A percentile compares a stretch with the other conserved stretches of the same genome.
These are phyloP conservation scores for Aureobasidium pullulans DNA, from an alignment of 2,329 filamentous ascomycete species.

Conservation along the genomic window DNA sequence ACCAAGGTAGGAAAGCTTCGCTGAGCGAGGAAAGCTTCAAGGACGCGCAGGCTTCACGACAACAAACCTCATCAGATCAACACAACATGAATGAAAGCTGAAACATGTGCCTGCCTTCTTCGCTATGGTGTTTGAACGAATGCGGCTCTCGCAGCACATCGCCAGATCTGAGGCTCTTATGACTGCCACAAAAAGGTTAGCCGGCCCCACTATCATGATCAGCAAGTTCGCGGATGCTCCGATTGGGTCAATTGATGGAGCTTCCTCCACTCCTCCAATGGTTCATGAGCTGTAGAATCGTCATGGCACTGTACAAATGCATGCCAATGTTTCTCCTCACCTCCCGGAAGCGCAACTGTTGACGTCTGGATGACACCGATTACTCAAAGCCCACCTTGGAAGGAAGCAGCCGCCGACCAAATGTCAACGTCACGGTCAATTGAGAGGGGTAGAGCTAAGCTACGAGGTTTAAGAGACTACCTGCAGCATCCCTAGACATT, in stretches of 20 bases:
- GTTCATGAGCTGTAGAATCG: conserved; percentile 7
- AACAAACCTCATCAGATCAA: background rate
- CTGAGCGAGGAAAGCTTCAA: background rate
- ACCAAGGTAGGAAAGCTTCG: background rate
- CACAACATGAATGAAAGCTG: background rate
- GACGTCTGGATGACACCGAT: background rate
- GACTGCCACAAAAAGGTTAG: background rate
- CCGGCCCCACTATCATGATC: background rate
- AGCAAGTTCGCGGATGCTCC: background rate
- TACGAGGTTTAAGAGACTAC: background rate
- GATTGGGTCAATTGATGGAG: background rate
- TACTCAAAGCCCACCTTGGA: background rate
- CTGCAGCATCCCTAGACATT: background rate
- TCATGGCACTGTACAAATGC: background rate
- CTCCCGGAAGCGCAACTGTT: background rate
- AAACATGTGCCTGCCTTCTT: background rate
- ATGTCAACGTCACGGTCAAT: conserved; percentile 1
- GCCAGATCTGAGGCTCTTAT: conserved; percentile 6
- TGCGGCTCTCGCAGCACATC: background rate
- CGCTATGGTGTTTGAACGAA: background rate
- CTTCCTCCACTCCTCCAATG: background rate
- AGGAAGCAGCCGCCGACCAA: background rate
- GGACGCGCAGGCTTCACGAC: background rate
- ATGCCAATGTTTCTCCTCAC: conserved; percentile 2
- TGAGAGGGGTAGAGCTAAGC: background rate